Evolutionary conservation across 345 rosid species (phyloP).

Genomic region (Salix purpurea): DNA sequence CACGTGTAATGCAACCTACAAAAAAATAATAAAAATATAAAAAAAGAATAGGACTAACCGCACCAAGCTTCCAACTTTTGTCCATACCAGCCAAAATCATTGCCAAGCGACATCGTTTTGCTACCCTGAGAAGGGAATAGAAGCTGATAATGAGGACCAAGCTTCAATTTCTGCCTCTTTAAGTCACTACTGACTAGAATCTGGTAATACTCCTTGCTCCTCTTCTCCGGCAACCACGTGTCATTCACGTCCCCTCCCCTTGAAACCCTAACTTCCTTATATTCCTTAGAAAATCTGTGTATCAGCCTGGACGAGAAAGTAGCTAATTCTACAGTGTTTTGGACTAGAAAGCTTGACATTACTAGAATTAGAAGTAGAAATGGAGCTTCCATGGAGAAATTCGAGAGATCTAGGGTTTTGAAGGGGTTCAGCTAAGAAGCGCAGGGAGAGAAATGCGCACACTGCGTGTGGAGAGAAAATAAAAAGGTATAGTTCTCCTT

Average conservation of each 20-base stretch:
- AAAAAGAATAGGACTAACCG: background rate
- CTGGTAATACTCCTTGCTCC: conserved; percentile 53
- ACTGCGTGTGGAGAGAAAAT: too few relatives aligned
- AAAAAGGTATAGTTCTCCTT: too few relatives aligned
- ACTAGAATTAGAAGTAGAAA: conserved; percentile 3
- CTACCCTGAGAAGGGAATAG: conserved; percentile 85
- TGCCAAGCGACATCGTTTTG: conserved; percentile 56
- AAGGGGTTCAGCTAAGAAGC: too few relatives aligned
- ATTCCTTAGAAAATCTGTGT: conserved; percentile 81
- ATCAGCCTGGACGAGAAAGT: conserved; percentile 56
- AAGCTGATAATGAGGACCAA: conserved; percentile 43
- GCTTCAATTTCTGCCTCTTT: conserved; percentile 72
- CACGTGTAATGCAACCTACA: conserved; percentile 74
- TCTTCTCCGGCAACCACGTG: conserved; percentile 48
- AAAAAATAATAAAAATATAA: background rate
- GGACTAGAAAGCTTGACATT: conserved; percentile 5
- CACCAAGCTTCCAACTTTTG: background rate
- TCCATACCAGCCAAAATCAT: conserved; percentile 69
- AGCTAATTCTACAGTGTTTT: background rate
- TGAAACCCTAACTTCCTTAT: conserved; percentile 33
- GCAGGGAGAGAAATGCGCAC: too few relatives aligned
- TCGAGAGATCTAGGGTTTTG: too few relatives aligned
- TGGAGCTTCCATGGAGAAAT: background rate
- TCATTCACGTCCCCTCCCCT: conserved; percentile 12
- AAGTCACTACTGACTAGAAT: conserved; percentile 48